Base-by-base conservation (phyloP, 2,329 filamentous ascomycete genomes). In the Diplodia sapinea region DNA sequence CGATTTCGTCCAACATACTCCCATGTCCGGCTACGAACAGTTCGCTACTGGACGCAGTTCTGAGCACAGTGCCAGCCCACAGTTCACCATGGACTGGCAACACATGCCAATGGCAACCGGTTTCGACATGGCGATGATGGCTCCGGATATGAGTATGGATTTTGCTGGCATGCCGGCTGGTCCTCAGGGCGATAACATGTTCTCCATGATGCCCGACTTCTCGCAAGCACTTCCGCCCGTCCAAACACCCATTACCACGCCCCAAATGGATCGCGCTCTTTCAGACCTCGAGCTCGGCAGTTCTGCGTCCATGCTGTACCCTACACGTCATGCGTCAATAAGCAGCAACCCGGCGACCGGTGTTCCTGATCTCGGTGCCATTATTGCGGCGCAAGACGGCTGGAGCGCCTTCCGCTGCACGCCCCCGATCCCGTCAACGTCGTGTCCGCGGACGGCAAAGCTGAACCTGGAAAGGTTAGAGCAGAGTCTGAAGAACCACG, bases 321-420 rank as follows among this genome's bases (percentile, higher is more conserved):
- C 76, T 5, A 77, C 78, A 12, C 75, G 81, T 38, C 80, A 83
- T 17, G 74, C 74, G 40, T 82, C 81, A 0, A 79, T 80, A 29
- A 74, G 57, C 31, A 68, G 66, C 40, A 50, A 54, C 20, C 29
- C 52, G 20, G 50, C 71, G 33, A 70, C 73, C 12, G 74, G 77
- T 5, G 73, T 77, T 55, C 76, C 77, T 11, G 82, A 84, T 68
- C 78, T 83, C 51, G 80, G 80, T 52, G 81, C 82, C 6, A 82
- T 85, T 56, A 76, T 84, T 51, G 79, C 81, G 23, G 83, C 83
- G 33, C 83, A 84, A 67, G 82, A 85, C 68, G 80, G 80, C 8
- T 86, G 84, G 84, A 82, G 81, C 4, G 82, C 81, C 7, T 86
- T 85, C 70, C 79, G 83, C 49, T 86, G 84, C 73, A 84, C 81